Base-by-base conservation (phyloP, 2,329 filamentous ascomycete species). In the Monosporascus sp. region DNA sequence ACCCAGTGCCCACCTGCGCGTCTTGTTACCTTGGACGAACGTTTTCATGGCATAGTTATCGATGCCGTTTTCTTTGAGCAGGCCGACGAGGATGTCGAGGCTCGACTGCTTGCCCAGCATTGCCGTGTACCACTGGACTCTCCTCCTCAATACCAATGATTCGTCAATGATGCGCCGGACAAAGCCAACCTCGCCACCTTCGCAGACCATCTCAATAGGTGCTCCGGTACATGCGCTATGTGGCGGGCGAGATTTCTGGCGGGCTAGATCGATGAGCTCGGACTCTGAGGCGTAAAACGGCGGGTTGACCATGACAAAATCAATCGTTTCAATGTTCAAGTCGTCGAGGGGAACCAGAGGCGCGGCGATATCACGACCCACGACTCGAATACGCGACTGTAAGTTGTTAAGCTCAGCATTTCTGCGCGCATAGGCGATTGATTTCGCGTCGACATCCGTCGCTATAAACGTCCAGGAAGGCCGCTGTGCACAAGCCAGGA, bases 221-320 rank as follows among this genome's bases (percentile, higher is more conserved):
- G 88, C 81, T 7, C 93, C 94, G 0, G 92, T 96, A 65, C 84
- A 84, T 48, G 87, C 85, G 0, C 88, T 87, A 52, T 82, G 82
- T 0, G 92, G 88, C 0, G 84, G 84, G 0, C 79, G 77, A 3
- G 78, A 71, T 68, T 97, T 96, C 38, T 78, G 70, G 17, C 75
- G 69, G 0, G 89, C 87, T 1, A 86, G 87, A 4, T 75, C 72
- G 3, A 79, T 60, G 70, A 97, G 81, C 49, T 95, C 91, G 5
- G 78, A 71, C 3, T 80, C 73, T 0, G 89, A 91, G n/a, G 77
- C 70, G 74, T 97, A 97, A 72, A 99, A 99, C 0, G 94, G 94
- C 0, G 94, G 94, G 61, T 99, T 99, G 58, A 88, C 93, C 85
- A 97, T 95, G 54, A 83, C 85, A 67, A 97, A 97, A 66, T 93